Evolutionary conservation across 2,329 filamentous ascomycete genomes (phyloP).

Genomic region (Fusarium beomiforme): DNA sequence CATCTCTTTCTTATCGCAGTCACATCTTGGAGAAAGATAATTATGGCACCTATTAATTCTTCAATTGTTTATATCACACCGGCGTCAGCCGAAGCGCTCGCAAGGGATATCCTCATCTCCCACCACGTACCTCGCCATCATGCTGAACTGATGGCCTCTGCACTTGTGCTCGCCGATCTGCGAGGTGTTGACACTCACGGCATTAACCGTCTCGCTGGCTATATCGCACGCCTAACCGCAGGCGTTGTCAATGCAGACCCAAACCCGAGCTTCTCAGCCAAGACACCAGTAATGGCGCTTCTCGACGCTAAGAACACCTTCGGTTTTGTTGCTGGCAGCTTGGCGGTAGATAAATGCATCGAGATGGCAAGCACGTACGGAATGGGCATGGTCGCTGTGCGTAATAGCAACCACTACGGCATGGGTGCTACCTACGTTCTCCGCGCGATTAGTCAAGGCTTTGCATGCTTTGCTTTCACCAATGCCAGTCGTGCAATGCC

Average conservation of each 20-base stretch:
- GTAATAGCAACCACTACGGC: conserved; percentile 22
- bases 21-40: no score
- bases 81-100: no score
- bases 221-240: conserved; percentile 13
- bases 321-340: conserved; percentile 17
- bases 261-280: conserved; percentile 7
- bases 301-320: conserved; percentile 20
- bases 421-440: conserved; percentile 22
- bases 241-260: conserved; percentile 16
- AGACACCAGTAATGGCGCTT: conserved; percentile 15
- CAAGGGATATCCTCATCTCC: no score
- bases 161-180: no score
- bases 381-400: conserved; percentile 17
- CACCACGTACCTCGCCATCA: no score
- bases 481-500: conserved; percentile 25
- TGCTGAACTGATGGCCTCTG: no score
- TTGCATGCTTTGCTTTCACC: conserved; percentile 21
- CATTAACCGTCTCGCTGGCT: conserved; percentile 10
- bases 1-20: no score
- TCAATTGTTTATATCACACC: no score
- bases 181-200: conserved; percentile 8
- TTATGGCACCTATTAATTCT: no score
- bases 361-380: conserved; percentile 12
- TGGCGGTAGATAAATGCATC: conserved; percentile 18
- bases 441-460: conserved; percentile 11